Conservation (phyloP, 208 protist species). For the Crithidia expoeki region DNA sequence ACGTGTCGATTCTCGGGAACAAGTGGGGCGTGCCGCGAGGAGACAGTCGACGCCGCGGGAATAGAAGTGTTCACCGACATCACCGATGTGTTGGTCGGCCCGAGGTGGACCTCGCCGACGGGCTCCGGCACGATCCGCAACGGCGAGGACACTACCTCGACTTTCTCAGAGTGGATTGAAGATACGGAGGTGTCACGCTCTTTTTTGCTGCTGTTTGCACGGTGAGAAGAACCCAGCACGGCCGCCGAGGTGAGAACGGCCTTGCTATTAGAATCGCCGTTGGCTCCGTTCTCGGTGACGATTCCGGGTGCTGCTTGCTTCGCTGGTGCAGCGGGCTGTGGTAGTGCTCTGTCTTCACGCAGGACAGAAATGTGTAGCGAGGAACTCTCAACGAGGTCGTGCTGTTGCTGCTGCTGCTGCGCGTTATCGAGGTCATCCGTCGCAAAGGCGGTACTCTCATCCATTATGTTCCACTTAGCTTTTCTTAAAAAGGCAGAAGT, state of each 20-base stretch:
- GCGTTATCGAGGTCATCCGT: constrained; percentile 9
- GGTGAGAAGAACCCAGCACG: background rate
- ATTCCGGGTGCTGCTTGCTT: background rate
- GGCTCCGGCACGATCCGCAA: constrained; percentile 9
- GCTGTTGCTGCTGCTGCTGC: background rate
- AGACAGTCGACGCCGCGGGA: background rate
- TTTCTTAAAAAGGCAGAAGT: too few species aligned
- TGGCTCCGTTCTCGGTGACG: background rate
- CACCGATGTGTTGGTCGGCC: background rate
- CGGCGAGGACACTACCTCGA: constrained; percentile 17
- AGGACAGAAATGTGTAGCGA: constrained; percentile 20
- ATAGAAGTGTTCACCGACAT: too few species aligned
- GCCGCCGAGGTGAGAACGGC: background rate
- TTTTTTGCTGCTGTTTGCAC: background rate
- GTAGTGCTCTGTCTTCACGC: background rate
- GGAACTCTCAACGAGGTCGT: constrained; percentile 11
- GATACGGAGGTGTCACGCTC: background rate
- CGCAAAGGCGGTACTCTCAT: constrained; percentile 37
- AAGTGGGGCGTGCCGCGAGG: constrained; percentile 18
- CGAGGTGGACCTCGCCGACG: constrained; percentile 2
- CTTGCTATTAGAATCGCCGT: background rate
- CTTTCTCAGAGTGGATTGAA: background rate
- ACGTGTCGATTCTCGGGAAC: constrained; percentile 23
- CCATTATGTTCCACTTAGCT: constrained; percentile 30
- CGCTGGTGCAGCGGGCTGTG: background rate